Base-by-base conservation (phyloP, 2,329 filamentous ascomycete species). In the Grosmannia huntii region DNA sequence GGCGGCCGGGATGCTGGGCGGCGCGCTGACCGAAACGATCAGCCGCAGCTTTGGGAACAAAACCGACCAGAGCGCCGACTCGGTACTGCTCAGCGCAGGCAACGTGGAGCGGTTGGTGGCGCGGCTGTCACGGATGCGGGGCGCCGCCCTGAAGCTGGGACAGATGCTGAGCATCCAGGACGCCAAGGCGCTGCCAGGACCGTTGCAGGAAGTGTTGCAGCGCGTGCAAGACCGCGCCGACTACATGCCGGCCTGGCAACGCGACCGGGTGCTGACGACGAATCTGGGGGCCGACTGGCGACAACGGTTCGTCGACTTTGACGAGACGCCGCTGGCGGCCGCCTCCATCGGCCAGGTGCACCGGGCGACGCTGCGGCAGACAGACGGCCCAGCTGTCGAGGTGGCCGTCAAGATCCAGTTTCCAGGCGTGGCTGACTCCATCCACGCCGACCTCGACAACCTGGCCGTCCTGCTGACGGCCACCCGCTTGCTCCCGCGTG, bases 101-200 rank as follows among this genome's bases (percentile, higher is more conserved):
- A 99, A 99, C 67, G 90, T 97, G 81, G 91, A 97, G 69, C 82
- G 95, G 53, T 79, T 99, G 10, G 94, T 99, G 1, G 79, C 89
- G 5, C 96, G 95, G 71, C 79, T 99, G 3, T 97, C 92, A 3
- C 87, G 89, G 25, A 99, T 99, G 94, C 84, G 94, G 66, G 94
- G 94, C 44, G 95, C 94, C 6, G 94, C 94, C n/a, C 76, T 99
- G 49, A 99, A 99, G 74, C 74, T 99, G 28, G 95, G 94, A 0
- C 94, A 99, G 74, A 94, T 97, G 87, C 87, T 99, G 78, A 96
- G 90, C 70, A 94, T 99, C 68, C 94, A 99, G 75, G 94, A 99
- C 72, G 84, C 89, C 44, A 97, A 96, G 71, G 90, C 96, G 84
- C 81, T 99, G 11, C 94, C 94, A 0, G 82, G 81, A 0, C 83